Conservation (phyloP, 2,329 filamentous ascomycete species). For the Endoconidiophora laricicola region DNA sequence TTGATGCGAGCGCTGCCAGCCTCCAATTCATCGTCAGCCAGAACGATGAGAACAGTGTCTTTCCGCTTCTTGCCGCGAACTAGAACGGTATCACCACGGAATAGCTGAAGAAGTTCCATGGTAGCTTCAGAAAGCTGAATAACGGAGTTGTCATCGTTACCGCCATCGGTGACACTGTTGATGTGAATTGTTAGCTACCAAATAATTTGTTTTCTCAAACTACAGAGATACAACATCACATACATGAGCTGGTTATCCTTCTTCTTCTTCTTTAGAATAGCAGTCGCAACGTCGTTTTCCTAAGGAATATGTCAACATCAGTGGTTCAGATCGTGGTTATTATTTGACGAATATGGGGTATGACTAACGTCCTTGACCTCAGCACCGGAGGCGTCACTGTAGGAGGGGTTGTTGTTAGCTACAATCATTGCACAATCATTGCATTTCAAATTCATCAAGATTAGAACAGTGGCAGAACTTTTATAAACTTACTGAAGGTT, state of each 20-base stretch:
- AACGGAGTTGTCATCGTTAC: slow-evolving; percentile 99
- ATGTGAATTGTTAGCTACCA: neutral
- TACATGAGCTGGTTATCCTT: slow-evolving; percentile 99
- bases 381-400: slow-evolving; percentile 74
- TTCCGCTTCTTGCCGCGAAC: slow-evolving; percentile 99
- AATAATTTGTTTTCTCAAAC: neutral
- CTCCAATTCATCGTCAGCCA: slow-evolving; percentile 94
- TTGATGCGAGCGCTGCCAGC: slow-evolving; percentile 96
- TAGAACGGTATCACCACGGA: slow-evolving; percentile 94
- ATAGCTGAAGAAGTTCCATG: slow-evolving; percentile 95
- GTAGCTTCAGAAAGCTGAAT: slow-evolving; percentile 96
- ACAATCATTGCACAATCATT: neutral
- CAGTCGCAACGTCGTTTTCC: slow-evolving; percentile 84
- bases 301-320: slow-evolving; percentile 27
- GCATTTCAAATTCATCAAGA: neutral
- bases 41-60: slow-evolving; percentile 93
- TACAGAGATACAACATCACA: slow-evolving; percentile 21
- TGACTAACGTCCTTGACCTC: slow-evolving; percentile 63
- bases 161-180: slow-evolving; percentile 81
- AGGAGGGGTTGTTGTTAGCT: slow-evolving; percentile 22
- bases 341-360: neutral
- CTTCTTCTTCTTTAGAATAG: slow-evolving; percentile 99
- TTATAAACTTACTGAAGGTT: slow-evolving; percentile 52
- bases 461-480: neutral
- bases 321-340: slow-evolving; percentile 3